These are phyloP conservation scores for Phlebopus sp. DNA, from an alignment of 1,284 basidiomycete species.

Conservation along the genomic window DNA sequence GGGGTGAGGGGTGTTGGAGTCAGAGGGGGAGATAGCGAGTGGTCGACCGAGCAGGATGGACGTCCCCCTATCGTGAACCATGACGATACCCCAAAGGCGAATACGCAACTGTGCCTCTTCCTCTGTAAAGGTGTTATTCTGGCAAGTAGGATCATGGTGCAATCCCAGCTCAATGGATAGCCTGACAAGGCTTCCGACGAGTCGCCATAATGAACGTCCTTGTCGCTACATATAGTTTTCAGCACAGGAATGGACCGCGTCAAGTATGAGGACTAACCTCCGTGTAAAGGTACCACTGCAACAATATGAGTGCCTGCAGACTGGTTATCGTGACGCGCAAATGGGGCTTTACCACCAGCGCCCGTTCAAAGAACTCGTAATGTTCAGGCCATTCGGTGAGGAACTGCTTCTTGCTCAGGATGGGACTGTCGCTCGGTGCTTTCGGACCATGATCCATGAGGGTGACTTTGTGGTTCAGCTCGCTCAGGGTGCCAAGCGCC, in stretches of 20 bases:
- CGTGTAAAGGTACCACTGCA: slow-evolving; percentile 85
- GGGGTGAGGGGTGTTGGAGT: slow-evolving; percentile 74
- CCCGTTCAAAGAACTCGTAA: slow-evolving; percentile 77
- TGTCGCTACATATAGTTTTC: slow-evolving; percentile 53
- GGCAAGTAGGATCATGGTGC: slow-evolving; percentile 75
- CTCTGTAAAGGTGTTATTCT: slow-evolving; percentile 62
- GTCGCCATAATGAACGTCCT: slow-evolving; percentile 79
- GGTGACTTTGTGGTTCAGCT: slow-evolving; percentile 66
- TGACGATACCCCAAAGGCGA: slow-evolving; percentile 76
- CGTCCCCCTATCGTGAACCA: slow-evolving; percentile 80
- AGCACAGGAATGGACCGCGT: background rate
- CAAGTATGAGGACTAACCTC: slow-evolving; percentile 50
- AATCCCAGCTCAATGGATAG: slow-evolving; percentile 77
- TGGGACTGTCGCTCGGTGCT: slow-evolving; percentile 30
- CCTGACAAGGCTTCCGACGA: slow-evolving; percentile 77
- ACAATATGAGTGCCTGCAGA: slow-evolving; percentile 72
- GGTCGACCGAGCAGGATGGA: slow-evolving; percentile 82
- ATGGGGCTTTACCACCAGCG: slow-evolving; percentile 73
- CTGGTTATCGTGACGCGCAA: slow-evolving; percentile 75
- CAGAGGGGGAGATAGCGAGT: slow-evolving; percentile 70
- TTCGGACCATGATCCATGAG: slow-evolving; percentile 29
- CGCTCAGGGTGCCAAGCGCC: slow-evolving; percentile 76
- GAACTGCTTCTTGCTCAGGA: slow-evolving; percentile 56
- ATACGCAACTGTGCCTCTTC: slow-evolving; percentile 74
- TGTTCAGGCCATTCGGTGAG: slow-evolving; percentile 73